Evolutionary conservation across 2,329 filamentous ascomycete genomes (phyloP).

Genomic region (Colletotrichum sp.): DNA sequence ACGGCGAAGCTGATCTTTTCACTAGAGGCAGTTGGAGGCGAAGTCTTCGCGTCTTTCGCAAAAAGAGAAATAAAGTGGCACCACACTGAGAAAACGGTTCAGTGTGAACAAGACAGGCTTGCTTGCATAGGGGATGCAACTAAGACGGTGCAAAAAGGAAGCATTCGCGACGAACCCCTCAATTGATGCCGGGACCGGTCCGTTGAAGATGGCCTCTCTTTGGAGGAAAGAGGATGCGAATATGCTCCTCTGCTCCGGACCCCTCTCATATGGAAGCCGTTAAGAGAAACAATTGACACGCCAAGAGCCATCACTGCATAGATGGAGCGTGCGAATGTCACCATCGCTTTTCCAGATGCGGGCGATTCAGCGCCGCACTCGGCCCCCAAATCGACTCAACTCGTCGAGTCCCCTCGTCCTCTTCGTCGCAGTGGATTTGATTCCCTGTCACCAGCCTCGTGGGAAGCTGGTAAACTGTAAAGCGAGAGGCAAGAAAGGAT

Average conservation of each 20-base stretch:
- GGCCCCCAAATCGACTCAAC: constrained; percentile 2
- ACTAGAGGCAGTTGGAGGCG: not conserved
- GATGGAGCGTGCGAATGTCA: not conserved
- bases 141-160: not conserved
- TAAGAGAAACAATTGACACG: not conserved
- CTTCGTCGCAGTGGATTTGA: not conserved
- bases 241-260: not conserved
- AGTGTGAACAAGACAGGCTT: not conserved
- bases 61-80: not conserved
- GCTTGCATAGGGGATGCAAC: not conserved
- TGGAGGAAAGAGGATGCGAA: not conserved
- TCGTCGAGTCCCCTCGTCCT: not conserved
- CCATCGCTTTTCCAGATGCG: not conserved
- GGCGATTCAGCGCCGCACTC: not conserved
- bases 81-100: not conserved
- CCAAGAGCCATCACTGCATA: not conserved
- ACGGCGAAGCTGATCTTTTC: not conserved
- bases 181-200: not conserved
- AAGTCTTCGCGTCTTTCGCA: not conserved
- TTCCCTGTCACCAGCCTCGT: constrained; percentile 7
- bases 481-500: not conserved
- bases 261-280: not conserved
- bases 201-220: not conserved
- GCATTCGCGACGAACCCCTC: not conserved
- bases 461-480: constrained; percentile 4